Evolutionary conservation across 176 grass and related monocot species (phyloP).

Genomic region (Ampelocalamus luodianensis): DNA sequence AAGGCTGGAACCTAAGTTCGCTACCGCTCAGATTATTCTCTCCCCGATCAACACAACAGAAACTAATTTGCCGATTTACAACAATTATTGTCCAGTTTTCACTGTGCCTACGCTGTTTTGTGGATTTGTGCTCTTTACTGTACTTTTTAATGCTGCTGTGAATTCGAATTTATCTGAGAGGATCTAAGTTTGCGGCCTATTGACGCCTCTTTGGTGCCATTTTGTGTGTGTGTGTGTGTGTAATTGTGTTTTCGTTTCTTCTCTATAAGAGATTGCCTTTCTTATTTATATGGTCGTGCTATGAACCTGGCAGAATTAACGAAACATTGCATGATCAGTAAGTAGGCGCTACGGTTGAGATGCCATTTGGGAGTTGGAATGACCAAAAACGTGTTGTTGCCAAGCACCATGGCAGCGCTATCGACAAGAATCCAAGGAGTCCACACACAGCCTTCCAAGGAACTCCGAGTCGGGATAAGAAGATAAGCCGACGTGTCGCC

Average conservation of each 20-base stretch:
- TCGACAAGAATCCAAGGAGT: conserved; percentile 36
- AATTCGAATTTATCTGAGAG: conserved; percentile 39
- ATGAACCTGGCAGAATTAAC: not conserved
- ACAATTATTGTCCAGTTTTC: conserved; percentile 28
- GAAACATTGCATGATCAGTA: not conserved
- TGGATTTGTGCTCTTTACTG: conserved; percentile 14
- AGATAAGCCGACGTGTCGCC: conserved; percentile 58
- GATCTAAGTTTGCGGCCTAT: conserved; percentile 25
- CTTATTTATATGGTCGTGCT: too few species aligned
- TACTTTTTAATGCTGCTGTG: conserved; percentile 16
- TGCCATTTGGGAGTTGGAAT: conserved; percentile 2
- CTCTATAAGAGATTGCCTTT: not conserved
- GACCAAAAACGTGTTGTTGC: conserved; percentile 15
- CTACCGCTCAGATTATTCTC: not conserved
- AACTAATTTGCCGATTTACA: conserved; percentile 44
- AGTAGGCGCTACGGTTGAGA: not conserved
- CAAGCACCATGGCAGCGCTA: conserved; percentile 24
- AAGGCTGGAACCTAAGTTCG: conserved; percentile 62
- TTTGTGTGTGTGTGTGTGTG: too few species aligned
- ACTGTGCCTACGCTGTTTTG: conserved; percentile 35
- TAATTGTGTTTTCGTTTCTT: not conserved
- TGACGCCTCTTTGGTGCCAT: not conserved
- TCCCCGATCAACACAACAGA: not conserved
- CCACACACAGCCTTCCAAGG: conserved; percentile 31
- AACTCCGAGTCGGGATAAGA: conserved; percentile 41